Evolutionary conservation across 2,329 filamentous ascomycete species (phyloP).

Genomic region (Colletotrichum noveboracense): DNA sequence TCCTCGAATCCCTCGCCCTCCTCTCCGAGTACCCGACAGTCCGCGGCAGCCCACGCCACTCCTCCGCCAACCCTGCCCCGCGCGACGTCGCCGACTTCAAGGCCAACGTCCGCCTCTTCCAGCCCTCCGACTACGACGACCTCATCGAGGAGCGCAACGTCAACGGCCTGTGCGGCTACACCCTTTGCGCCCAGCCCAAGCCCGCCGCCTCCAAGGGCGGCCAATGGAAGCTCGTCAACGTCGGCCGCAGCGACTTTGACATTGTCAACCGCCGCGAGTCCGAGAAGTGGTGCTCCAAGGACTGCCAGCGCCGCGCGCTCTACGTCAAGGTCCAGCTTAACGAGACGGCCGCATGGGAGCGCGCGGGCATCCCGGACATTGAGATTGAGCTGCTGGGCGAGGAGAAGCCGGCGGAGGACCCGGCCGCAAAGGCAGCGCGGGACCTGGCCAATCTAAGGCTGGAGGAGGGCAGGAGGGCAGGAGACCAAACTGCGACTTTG

Average conservation of each 20-base stretch:
- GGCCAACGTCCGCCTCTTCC: constrained; percentile 72
- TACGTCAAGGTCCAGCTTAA: constrained; percentile 89
- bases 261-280: constrained; percentile 76
- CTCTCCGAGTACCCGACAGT: constrained; percentile 66
- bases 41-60: constrained; percentile 31
- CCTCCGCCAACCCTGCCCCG: constrained; percentile 54
- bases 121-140: constrained; percentile 87
- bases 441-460: constrained; percentile 49
- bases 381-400: constrained; percentile 73
- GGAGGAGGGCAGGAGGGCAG: constrained; percentile 45
- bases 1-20: constrained; percentile 73
- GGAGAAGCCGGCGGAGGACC: constrained; percentile 53
- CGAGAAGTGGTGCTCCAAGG: constrained; percentile 86
- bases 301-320: constrained; percentile 79
- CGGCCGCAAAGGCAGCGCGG: constrained; percentile 39
- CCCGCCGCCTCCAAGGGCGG: constrained; percentile 60
- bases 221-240: constrained; percentile 70
- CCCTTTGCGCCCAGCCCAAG: constrained; percentile 74
- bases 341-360: constrained; percentile 85
- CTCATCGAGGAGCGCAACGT: constrained; percentile 89
- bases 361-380: constrained; percentile 63
- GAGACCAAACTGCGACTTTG: constrained; percentile 46
- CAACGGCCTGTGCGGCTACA: constrained; percentile 82
- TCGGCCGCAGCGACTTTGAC: constrained; percentile 58
- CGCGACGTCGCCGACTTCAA: constrained; percentile 72